Percentiles rank a stretch among this genome's conserved stretches.
phyloP scores from a whole-genome alignment of 768 basidiomycete genomes.

The Dendrothele bispora region DNA sequence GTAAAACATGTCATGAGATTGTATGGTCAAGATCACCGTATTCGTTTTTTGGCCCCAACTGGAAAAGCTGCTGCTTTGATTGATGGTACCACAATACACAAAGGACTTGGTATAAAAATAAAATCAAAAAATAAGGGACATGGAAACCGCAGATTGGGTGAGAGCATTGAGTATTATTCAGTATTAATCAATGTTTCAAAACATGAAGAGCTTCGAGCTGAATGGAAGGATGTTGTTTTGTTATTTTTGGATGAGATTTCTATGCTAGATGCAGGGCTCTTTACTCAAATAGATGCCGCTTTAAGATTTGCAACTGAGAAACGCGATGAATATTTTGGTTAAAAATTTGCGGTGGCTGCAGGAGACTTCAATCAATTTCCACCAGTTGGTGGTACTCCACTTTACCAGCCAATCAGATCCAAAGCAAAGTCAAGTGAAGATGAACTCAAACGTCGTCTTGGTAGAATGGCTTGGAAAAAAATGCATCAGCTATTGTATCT shows the following conservation, averaged over 20 bases:
- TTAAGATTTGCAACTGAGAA: not conserved
- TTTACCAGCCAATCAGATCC: not conserved
- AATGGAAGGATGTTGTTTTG: constrained; percentile 25
- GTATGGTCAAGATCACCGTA: constrained; percentile 18
- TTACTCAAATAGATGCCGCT: constrained; percentile 23
- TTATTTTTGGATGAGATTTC: constrained; percentile 31
- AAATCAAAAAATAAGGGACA: constrained; percentile 14
- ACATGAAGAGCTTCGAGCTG: constrained; percentile 12
- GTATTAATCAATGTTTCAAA: constrained; percentile 15
- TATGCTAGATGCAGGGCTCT: constrained; percentile 19
- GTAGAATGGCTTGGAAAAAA: not conserved
- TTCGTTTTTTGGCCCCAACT: constrained; percentile 28
- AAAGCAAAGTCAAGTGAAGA: not conserved
- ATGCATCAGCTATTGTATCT: not conserved
- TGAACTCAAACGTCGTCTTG: not conserved
- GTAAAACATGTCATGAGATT: constrained; percentile 20
- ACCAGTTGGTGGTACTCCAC: constrained; percentile 11
- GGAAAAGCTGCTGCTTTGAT: constrained; percentile 29
- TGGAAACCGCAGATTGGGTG: constrained; percentile 10
- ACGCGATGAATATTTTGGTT: not conserved
- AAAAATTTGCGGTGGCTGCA: not conserved
- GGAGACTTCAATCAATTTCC: not conserved
- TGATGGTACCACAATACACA: constrained; percentile 28
- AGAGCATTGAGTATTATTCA: constrained; percentile 9
- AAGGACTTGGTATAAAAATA: constrained; percentile 21